Conservation (phyloP, 495 filamentous ascomycete genomes). For the Penicillium angulare region DNA sequence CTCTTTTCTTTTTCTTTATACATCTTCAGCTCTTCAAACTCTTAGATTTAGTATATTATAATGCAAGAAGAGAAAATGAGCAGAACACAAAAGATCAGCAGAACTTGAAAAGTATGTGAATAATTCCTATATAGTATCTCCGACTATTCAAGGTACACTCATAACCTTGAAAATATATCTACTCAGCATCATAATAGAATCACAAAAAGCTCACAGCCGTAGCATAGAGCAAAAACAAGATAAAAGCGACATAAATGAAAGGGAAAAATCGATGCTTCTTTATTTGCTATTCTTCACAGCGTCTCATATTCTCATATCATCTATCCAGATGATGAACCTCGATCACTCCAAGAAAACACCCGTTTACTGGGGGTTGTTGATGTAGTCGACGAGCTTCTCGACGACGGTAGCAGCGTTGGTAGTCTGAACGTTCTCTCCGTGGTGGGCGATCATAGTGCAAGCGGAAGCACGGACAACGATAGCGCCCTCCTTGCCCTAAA, state of each 20-base stretch:
- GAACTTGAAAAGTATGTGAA: too few relatives aligned
- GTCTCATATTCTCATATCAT: constrained; percentile 18
- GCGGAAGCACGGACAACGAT: constrained; percentile 77
- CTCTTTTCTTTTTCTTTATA: constrained; percentile 2
- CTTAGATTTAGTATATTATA: too few relatives aligned
- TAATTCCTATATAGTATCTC: too few relatives aligned
- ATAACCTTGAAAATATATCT: too few relatives aligned
- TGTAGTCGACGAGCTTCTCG: constrained; percentile 45
- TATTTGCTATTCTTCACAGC: constrained; percentile 30
- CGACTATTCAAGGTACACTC: too few relatives aligned
- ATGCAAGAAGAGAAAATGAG: too few relatives aligned
- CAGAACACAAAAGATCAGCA: too few relatives aligned
- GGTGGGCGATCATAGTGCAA: constrained; percentile 83
- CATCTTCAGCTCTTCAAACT: neutral
- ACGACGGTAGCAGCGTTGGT: constrained; percentile 39
- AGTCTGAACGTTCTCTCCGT: constrained; percentile 66
- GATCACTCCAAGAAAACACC: neutral
- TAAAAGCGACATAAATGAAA: neutral
- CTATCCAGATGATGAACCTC: constrained; percentile 5
- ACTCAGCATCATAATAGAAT: too few relatives aligned
- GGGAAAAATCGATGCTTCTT: constrained; percentile 19
- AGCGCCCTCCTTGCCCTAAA: constrained; percentile 78
- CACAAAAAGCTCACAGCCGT: neutral
- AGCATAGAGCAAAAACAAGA: neutral
- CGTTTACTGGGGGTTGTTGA: constrained; percentile 36